Percentiles rank a stretch among this genome's conserved stretches.
phyloP scores from a whole-genome alignment of 2,329 filamentous ascomycete species.

The Calcarisporium arbuscula region DNA sequence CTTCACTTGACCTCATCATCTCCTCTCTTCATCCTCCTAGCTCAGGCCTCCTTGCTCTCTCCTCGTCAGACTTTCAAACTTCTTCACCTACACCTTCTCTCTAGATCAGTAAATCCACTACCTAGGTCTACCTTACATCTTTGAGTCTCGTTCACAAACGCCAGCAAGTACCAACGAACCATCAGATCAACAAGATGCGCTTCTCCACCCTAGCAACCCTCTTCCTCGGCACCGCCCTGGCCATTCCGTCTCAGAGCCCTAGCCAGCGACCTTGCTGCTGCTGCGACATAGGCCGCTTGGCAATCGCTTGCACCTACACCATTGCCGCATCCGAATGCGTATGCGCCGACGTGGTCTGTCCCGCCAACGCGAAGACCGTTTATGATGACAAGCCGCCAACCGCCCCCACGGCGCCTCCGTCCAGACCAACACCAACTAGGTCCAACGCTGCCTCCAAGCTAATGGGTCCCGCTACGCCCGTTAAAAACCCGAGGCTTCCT shows the following conservation, averaged over 20 bases:
- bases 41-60: too few relatives aligned
- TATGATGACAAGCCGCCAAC: slow-evolving; percentile 1
- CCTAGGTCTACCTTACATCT: neutral
- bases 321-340: slow-evolving; percentile 17
- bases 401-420: neutral
- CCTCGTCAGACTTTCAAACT: too few relatives aligned
- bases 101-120: slow-evolving; percentile 1
- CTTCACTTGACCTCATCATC: too few relatives aligned
- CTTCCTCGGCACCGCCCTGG: slow-evolving; percentile 15
- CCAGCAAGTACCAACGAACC: neutral
- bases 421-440: neutral
- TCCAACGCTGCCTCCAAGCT: neutral
- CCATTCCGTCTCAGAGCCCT: slow-evolving; percentile 13
- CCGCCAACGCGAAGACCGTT: slow-evolving; percentile 13
- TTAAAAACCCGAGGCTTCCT: neutral
- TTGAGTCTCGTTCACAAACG: neutral
- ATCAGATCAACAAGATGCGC: slow-evolving; percentile 16
- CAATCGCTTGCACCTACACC: slow-evolving; percentile 18
- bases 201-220: slow-evolving; percentile 14
- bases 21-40: too few relatives aligned
- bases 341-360: slow-evolving; percentile 20
- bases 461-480: neutral
- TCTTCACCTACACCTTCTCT: too few relatives aligned
- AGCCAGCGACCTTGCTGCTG: slow-evolving; percentile 23
- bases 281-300: slow-evolving; percentile 19